phyloP scores from a whole-genome alignment of 129 eudicot species.

The Logfia minima region DNA sequence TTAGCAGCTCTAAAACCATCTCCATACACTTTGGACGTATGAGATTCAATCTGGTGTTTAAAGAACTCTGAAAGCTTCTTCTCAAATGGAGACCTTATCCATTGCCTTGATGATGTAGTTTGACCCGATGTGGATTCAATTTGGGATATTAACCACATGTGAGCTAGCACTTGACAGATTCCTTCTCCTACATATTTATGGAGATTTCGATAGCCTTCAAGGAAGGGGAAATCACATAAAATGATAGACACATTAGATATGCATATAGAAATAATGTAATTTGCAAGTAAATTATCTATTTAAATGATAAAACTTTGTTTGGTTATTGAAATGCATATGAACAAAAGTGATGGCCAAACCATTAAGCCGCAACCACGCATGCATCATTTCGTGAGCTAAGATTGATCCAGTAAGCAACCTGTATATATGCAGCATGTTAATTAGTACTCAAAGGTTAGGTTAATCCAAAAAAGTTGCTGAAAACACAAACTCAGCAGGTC shows the following conservation, averaged over 20 bases:
- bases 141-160: constrained; percentile 82
- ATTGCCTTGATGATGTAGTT: constrained; percentile 33
- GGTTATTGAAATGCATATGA: neutral
- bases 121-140: constrained; percentile 38
- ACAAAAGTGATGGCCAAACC: constrained; percentile 42
- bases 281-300: too few species aligned
- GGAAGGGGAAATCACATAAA: neutral
- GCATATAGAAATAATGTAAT: too few species aligned
- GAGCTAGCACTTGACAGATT: constrained; percentile 80
- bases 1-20: constrained; percentile 80
- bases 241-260: neutral
- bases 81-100: constrained; percentile 57
- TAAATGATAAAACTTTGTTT: neutral
- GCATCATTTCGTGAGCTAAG: constrained; percentile 95
- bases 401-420: constrained; percentile 87
- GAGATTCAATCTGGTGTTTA: constrained; percentile 82
- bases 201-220: constrained; percentile 59
- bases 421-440: constrained; percentile 16
- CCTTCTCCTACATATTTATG: constrained; percentile 86
- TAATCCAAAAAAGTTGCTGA: neutral
- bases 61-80: constrained; percentile 73
- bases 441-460: neutral
- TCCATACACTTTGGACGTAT: constrained; percentile 69
- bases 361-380: constrained; percentile 78
- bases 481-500: constrained; percentile 1